A percentile compares a stretch with the other conserved stretches of the same genome.
Evolutionary conservation across 495 filamentous ascomycete genomes (phyloP).

Genomic region (Hypomontagnella submonticulosa): DNA sequence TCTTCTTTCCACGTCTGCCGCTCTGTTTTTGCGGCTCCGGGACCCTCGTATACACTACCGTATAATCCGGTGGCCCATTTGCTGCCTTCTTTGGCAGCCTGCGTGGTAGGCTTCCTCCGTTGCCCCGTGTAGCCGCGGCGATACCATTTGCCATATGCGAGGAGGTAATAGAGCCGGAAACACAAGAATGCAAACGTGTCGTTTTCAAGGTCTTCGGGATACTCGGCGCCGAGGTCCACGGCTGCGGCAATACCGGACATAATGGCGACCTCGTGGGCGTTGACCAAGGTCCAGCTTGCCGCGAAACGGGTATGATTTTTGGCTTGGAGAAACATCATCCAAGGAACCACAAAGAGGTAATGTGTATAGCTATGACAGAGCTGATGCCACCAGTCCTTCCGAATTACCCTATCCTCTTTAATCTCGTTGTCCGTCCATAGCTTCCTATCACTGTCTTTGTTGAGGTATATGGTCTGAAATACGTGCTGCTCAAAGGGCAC

Average conservation of each 20-base stretch:
- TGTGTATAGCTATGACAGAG: constrained; percentile 85
- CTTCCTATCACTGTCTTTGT: constrained; percentile 67
- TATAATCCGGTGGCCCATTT: constrained; percentile 63
- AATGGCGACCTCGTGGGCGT: constrained; percentile 84
- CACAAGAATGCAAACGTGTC: constrained; percentile 66
- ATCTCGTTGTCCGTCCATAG: constrained; percentile 81
- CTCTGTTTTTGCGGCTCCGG: constrained; percentile 59
- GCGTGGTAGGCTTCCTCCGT: constrained; percentile 17
- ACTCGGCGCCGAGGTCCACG: constrained; percentile 78
- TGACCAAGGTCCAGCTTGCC: constrained; percentile 83
- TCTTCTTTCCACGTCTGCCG: constrained; percentile 62
- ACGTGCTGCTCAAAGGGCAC: constrained; percentile 68
- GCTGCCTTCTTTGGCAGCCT: constrained; percentile 49
- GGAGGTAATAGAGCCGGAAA: constrained; percentile 56
- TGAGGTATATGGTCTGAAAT: constrained; percentile 86
- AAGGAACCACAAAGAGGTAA: constrained; percentile 78
- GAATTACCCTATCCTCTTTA: constrained; percentile 73
- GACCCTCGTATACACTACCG: constrained; percentile 64
- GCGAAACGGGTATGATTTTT: constrained; percentile 74
- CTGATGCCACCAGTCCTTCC: constrained; percentile 86
- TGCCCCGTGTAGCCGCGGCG: constrained; percentile 39
- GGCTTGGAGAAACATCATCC: constrained; percentile 85
- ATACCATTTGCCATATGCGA: constrained; percentile 56
- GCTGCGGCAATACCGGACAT: constrained; percentile 84
- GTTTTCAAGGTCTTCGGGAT: constrained; percentile 57